Evolutionary conservation across 768 basidiomycete genomes (phyloP).

Genomic region (Rhodotorula babjevae): DNA sequence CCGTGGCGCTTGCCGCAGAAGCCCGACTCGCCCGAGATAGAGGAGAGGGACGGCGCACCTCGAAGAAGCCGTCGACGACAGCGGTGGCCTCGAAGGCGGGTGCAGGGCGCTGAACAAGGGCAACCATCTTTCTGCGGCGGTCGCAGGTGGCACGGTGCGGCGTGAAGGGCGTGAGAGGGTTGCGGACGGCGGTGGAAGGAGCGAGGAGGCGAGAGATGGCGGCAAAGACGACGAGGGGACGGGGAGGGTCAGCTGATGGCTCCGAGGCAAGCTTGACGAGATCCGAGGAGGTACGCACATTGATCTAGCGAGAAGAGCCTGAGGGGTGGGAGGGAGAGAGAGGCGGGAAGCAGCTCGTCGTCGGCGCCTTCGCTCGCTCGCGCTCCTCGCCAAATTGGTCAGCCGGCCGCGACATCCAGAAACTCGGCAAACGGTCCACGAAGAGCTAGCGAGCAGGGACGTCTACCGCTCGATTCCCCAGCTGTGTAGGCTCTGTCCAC

Average conservation of each 20-base stretch:
- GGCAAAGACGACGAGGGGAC: background rate
- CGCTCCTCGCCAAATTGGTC: no score
- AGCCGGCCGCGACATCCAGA: no score
- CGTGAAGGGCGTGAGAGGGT: background rate
- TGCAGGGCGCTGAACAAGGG: conserved; percentile 75
- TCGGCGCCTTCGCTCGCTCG: no score
- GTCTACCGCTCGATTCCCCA: no score
- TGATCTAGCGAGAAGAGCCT: background rate
- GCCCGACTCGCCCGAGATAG: background rate
- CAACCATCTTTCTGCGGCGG: conserved; percentile 40
- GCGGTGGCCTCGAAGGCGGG: conserved; percentile 67
- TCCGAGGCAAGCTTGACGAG: background rate
- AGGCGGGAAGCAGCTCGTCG: no score
- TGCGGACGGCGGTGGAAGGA: background rate
- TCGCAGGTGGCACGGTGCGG: no score
- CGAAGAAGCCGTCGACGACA: conserved; percentile 71
- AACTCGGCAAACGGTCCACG: no score
- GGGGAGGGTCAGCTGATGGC: background rate
- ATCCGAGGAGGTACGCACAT: background rate
- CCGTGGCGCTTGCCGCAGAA: no score
- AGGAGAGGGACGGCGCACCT: conserved; percentile 39
- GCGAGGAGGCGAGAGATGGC: background rate
- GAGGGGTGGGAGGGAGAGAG: background rate
- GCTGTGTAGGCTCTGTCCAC: no score
- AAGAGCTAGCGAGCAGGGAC: no score